Percentiles rank a stretch among this genome's conserved stretches.
phyloP scores from a whole-genome alignment of 2,329 filamentous ascomycete species.

The Cyphellophora europaea region DNA sequence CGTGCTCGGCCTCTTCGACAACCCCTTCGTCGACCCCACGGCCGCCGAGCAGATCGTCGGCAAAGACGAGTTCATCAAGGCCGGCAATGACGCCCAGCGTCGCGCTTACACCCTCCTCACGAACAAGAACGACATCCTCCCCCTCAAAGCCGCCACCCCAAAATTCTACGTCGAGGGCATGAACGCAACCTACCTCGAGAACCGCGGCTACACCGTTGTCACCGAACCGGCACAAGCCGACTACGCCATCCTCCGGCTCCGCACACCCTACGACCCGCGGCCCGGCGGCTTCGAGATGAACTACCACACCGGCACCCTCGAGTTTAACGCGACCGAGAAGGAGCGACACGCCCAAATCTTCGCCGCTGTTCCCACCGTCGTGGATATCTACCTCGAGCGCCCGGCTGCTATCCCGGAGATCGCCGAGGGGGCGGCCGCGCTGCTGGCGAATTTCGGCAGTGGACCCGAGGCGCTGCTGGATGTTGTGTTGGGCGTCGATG shows the following conservation, averaged over 20 bases:
- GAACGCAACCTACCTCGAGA: not conserved
- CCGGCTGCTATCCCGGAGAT: conserved; percentile 32
- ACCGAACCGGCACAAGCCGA: conserved; percentile 5
- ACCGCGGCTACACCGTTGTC: conserved; percentile 1
- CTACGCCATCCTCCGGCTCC: conserved; percentile 7
- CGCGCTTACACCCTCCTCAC: conserved; percentile 9
- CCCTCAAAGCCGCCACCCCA: not conserved
- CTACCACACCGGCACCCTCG: conserved; percentile 9
- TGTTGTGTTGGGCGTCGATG: conserved; percentile 25
- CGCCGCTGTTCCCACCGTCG: conserved; percentile 3
- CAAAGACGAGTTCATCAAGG: conserved; percentile 4
- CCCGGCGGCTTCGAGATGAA: conserved; percentile 9
- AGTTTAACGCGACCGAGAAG: conserved; percentile 4
- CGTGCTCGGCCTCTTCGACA: conserved; percentile 42
- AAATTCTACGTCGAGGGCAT: conserved; percentile 8
- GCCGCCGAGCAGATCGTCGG: conserved; percentile 4
- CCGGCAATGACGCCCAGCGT: conserved; percentile 6
- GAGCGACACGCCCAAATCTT: conserved; percentile 3
- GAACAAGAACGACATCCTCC: conserved; percentile 6
- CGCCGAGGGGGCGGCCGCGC: conserved; percentile 19
- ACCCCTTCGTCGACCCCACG: conserved; percentile 37
- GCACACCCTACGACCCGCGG: conserved; percentile 7
- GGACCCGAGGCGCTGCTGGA: conserved; percentile 31
- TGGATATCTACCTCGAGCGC: conserved; percentile 10
- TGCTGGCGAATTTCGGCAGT: conserved; percentile 8